A percentile compares a stretch with the other conserved stretches of the same genome.
These are phyloP conservation scores for Boechera stricta DNA, from an alignment of 345 rosid species.

Conservation along the genomic window DNA sequence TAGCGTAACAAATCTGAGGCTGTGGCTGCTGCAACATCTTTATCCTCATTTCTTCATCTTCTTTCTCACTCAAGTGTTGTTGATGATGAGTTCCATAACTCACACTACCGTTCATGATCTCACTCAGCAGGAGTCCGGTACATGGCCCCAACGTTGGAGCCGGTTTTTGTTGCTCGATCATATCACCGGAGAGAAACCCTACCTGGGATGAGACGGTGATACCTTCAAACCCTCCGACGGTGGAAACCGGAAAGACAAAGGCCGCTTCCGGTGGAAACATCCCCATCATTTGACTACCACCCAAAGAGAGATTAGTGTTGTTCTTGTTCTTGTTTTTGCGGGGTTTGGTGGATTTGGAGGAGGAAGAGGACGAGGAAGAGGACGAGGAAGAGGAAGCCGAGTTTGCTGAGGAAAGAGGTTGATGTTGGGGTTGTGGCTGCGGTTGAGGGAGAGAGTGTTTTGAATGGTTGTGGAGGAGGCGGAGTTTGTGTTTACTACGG, in stretches of 20 bases:
- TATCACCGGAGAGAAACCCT: constrained; percentile 45
- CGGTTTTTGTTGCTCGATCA: constrained; percentile 40
- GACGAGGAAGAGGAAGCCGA: constrained; percentile 52
- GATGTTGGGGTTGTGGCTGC: constrained; percentile 24
- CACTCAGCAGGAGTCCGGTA: constrained; percentile 61
- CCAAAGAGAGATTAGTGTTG: constrained; percentile 48
- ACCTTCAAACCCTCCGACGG: constrained; percentile 46
- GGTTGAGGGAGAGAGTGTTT: constrained; percentile 45
- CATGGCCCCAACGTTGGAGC: constrained; percentile 53
- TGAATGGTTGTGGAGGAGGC: constrained; percentile 69
- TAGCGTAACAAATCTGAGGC: constrained; percentile 38
- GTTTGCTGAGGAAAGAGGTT: not conserved
- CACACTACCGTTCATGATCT: constrained; percentile 53
- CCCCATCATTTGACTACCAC: constrained; percentile 43
- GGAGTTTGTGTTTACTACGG: constrained; percentile 91
- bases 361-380: constrained; percentile 62
- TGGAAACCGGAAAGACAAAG: constrained; percentile 55
- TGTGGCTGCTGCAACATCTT: constrained; percentile 50
- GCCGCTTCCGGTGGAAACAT: constrained; percentile 57
- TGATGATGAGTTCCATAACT: constrained; percentile 39
- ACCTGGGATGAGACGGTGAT: constrained; percentile 38
- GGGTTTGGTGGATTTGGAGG: constrained; percentile 62
- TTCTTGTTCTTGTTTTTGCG: constrained; percentile 49
- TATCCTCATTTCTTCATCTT: constrained; percentile 50
- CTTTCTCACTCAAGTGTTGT: constrained; percentile 44